A percentile compares a stretch with the other conserved stretches of the same genome.
Conservation (phyloP, 805 yeast species). For the Yarrowia hollandica region DNA sequence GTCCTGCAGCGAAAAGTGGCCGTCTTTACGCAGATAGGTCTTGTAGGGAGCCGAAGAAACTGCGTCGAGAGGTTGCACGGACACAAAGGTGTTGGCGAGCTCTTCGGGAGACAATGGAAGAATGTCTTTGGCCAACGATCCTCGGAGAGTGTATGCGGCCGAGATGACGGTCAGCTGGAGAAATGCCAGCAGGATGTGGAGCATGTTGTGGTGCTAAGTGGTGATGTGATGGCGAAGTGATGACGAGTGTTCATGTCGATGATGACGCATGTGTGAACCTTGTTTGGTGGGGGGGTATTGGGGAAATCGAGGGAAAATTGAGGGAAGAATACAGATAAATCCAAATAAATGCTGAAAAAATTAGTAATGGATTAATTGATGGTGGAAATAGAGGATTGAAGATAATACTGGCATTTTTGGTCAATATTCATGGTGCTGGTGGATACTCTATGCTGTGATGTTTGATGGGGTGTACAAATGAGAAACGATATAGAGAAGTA, state of each 20-base stretch:
- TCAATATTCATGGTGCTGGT: too few species aligned
- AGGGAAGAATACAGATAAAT: neutral
- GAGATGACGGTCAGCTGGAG: constrained; percentile 13
- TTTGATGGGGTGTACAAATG: too few species aligned
- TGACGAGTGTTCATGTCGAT: neutral
- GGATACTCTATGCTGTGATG: too few species aligned
- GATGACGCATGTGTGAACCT: neutral
- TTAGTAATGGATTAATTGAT: too few species aligned
- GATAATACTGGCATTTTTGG: too few species aligned
- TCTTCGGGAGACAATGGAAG: constrained; percentile 1
- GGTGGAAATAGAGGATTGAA: too few species aligned
- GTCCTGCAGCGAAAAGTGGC: constrained; percentile 36
- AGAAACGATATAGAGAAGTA: too few species aligned
- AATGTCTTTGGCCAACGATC: constrained; percentile 14
- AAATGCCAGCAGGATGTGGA: neutral
- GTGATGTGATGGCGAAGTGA: too few species aligned
- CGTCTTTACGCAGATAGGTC: constrained; percentile 30
- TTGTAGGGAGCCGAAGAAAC: neutral
- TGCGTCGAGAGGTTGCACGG: neutral
- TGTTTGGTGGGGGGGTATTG: neutral
- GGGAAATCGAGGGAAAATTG: neutral
- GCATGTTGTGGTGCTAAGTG: constrained; percentile 5
- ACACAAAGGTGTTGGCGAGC: neutral
- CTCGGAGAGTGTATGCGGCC: constrained; percentile 17
- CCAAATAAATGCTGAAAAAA: too few species aligned